Conservation (phyloP, 2,329 filamentous ascomycete species). For the Parastagonospora avenae region DNA sequence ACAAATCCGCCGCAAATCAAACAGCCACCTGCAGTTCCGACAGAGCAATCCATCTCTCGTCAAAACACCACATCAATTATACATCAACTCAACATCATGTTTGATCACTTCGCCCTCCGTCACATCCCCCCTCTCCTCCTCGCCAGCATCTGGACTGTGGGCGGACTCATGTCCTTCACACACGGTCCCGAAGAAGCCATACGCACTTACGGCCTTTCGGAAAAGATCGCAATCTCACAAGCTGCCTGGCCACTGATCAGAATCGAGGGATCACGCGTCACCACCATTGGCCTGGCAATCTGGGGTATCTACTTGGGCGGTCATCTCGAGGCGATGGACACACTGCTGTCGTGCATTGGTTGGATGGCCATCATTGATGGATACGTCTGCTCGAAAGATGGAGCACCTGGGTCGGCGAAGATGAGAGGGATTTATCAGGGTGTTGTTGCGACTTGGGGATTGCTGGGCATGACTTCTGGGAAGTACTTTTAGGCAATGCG, state of each 20-base stretch:
- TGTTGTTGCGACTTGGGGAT: slow-evolving; percentile 20
- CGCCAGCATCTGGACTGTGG: slow-evolving; percentile 19
- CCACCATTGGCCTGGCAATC: slow-evolving; percentile 20
- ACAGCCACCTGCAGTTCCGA: too few species aligned
- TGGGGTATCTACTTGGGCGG: slow-evolving; percentile 22
- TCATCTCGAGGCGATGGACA: slow-evolving; percentile 26
- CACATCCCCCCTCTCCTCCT: slow-evolving; percentile 25
- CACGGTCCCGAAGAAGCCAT: slow-evolving; percentile 16
- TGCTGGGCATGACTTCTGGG: slow-evolving; percentile 23
- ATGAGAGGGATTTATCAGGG: slow-evolving; percentile 11
- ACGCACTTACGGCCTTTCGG: slow-evolving; percentile 13
- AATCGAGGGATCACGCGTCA: slow-evolving; percentile 18
- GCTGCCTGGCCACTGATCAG: slow-evolving; percentile 22
- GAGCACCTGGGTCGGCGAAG: slow-evolving; percentile 11
- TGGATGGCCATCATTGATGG: slow-evolving; percentile 24
- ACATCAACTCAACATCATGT: slow-evolving; percentile 2
- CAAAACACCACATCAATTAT: too few species aligned
- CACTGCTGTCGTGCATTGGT: slow-evolving; percentile 15
- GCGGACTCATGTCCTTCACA: slow-evolving; percentile 17
- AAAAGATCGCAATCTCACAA: slow-evolving; percentile 13
- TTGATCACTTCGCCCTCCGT: slow-evolving; percentile 15
- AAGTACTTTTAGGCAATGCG: slow-evolving; percentile 13
- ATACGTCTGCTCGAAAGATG: slow-evolving; percentile 16
- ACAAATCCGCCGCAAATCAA: too few species aligned
- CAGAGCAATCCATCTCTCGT: too few species aligned